A percentile compares a stretch with the other conserved stretches of the same genome.
Evolutionary conservation across 108 stramenopile genomes (phyloP).

Genomic region (Schizochytrium sp.): DNA sequence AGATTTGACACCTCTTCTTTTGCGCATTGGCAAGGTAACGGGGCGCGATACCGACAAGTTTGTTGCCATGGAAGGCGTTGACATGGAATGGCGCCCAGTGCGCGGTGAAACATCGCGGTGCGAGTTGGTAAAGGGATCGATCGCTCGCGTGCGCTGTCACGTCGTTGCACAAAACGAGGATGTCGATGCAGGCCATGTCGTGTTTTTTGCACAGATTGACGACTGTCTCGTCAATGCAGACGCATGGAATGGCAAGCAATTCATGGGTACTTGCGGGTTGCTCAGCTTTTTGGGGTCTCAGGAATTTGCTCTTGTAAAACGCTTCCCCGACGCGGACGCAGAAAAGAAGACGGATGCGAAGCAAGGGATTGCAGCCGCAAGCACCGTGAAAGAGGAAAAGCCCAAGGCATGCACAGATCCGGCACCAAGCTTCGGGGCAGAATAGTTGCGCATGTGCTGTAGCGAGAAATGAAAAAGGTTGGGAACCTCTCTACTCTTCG

Average conservation of each 20-base stretch:
- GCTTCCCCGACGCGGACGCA: background rate
- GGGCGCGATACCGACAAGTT: background rate
- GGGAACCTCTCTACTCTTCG: too few species aligned
- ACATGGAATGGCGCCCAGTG: background rate
- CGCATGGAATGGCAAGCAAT: background rate
- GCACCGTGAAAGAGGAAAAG: too few species aligned
- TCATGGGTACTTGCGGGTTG: background rate
- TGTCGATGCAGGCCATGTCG: background rate
- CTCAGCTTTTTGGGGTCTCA: background rate
- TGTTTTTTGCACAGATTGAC: background rate
- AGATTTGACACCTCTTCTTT: background rate
- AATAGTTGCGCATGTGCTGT: too few species aligned
- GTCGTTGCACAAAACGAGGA: background rate
- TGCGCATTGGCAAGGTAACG: background rate
- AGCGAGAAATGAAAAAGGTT: too few species aligned
- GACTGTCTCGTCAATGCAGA: background rate
- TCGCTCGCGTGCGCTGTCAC: background rate
- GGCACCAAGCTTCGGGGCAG: too few species aligned
- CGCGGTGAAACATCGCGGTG: background rate
- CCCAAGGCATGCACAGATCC: too few species aligned
- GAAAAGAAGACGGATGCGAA: background rate
- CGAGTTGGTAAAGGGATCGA: background rate
- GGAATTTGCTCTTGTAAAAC: background rate
- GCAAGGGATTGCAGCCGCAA: background rate
- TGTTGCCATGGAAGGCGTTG: background rate